Base-by-base conservation (phyloP, 2,329 filamentous ascomycete species). In the Fusarium sp. region DNA sequence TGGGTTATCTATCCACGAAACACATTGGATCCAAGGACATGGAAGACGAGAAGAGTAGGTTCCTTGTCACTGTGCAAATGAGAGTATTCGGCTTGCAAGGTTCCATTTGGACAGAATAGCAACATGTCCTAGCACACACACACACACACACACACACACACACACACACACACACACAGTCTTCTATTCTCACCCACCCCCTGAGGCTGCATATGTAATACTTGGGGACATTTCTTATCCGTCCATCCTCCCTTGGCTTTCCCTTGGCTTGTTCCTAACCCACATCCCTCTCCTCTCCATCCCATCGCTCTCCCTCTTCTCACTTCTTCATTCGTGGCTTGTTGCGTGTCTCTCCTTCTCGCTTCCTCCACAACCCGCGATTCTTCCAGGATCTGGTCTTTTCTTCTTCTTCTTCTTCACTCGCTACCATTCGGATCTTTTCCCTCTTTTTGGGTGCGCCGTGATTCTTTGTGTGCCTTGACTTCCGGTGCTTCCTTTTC, bases 181-280 rank as follows among this genome's bases (percentile, higher is more conserved):
- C 14, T 24, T 29, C 48, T 29, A 29, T 52, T 52, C 48, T 52
- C 48, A 52, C 48, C 35, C 27, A 18, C 69, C 68, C 67, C 69
- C 65, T 67, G 45, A 64, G 60, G 37, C 22, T 67, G 69, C 61
- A 67, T 67, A 58, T 61, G 33, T 39, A 45, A 69, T 63, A 61
- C 35, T 39, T 24, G 45, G 45, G 45, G 24, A 29, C 45, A 62
- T 63, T 24, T 48, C 43, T 37, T 31, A 56, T 37, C n/a, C 52
- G 29, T 35, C 29, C 52, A 20, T 35, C 57, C 43, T 64, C 43
- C 63, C 37, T 50, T 52, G 22, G 64, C 45, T 65, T 39, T 24
- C 39, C 11, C 48, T 45, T 50, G 43, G 29, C 39, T 22, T 52
- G 27, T 61, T 33, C 29, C 29, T 57, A 37, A 41, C 33, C n/a